Evolutionary conservation across 768 basidiomycete species (phyloP).

Genomic region (Pleurotus djamor): DNA sequence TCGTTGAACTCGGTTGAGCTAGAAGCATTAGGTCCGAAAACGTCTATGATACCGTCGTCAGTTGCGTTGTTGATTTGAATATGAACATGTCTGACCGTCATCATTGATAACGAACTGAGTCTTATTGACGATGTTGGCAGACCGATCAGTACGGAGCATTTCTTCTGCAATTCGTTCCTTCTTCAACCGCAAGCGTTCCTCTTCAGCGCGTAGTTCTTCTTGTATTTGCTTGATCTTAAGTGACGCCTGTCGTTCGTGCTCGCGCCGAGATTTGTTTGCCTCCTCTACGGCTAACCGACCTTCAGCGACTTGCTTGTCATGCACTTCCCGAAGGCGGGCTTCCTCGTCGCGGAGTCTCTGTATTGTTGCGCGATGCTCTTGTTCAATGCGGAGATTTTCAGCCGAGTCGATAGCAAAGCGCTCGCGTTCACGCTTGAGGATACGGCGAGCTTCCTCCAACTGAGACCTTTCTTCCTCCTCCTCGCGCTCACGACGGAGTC

Average conservation of each 20-base stretch:
- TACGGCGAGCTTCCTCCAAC: slow-evolving; percentile 13
- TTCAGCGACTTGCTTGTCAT: slow-evolving; percentile 3
- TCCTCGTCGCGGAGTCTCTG: not conserved
- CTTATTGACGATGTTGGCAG: no score
- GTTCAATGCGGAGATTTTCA: slow-evolving; percentile 2
- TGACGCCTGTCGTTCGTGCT: slow-evolving; percentile 26
- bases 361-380: slow-evolving; percentile 3
- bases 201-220: slow-evolving; percentile 19
- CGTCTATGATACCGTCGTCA: slow-evolving; percentile 38
- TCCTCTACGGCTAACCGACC: slow-evolving; percentile 9
- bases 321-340: slow-evolving; percentile 3
- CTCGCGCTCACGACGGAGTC: slow-evolving; percentile 1
- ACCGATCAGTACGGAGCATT: slow-evolving; percentile 14
- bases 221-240: slow-evolving; percentile 20
- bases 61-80: not conserved
- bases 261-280: slow-evolving; percentile 27
- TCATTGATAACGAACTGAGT: not conserved
- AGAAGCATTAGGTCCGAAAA: slow-evolving; percentile 38
- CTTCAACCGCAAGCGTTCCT: slow-evolving; percentile 16
- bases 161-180: slow-evolving; percentile 22
- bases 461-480: slow-evolving; percentile 17
- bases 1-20: not conserved
- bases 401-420: not conserved
- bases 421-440: slow-evolving; percentile 13
- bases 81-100: not conserved